Evolutionary conservation across 192 early-diverging fungal genomes (phyloP).

Genomic region (Linnemannia hyalina): DNA sequence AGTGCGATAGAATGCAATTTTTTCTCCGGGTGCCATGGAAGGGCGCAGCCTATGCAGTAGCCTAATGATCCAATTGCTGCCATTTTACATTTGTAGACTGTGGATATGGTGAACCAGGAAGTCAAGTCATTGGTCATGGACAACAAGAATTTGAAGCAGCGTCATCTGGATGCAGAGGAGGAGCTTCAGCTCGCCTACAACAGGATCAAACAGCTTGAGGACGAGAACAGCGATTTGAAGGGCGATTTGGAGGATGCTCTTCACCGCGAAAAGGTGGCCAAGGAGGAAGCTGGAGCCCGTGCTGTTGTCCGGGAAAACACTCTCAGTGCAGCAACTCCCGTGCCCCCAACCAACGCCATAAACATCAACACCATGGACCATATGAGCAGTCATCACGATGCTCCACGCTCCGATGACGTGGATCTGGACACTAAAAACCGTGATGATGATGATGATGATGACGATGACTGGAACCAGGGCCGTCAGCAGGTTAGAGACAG

Average conservation of each 20-base stretch:
- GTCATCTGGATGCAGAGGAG: conserved; percentile 70
- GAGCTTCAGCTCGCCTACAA: conserved; percentile 64
- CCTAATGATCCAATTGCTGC: background rate
- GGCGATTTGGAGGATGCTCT: conserved; percentile 34
- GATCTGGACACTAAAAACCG: conserved; percentile 6
- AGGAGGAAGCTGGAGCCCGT: conserved; percentile 8
- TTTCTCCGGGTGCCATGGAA: conserved; percentile 22
- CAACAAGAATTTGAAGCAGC: conserved; percentile 68
- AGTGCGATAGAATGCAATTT: background rate
- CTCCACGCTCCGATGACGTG: background rate
- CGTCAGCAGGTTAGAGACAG: conserved; percentile 70
- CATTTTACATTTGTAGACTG: conserved; percentile 62
- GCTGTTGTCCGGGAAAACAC: background rate
- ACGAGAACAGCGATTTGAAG: conserved; percentile 58
- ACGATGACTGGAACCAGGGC: conserved; percentile 62
- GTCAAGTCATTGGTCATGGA: conserved; percentile 80
- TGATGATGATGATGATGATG: conserved; percentile 37
- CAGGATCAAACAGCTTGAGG: conserved; percentile 60
- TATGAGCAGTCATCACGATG: conserved; percentile 3
- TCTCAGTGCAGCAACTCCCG: background rate
- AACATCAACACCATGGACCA: conserved; percentile 10
- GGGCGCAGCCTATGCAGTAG: background rate
- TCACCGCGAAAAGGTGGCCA: conserved; percentile 16
- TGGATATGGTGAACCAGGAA: conserved; percentile 77
- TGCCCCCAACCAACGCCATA: conserved; percentile 1